phyloP scores from a whole-genome alignment of 331 rosid genomes.

The Rosa hybrid region DNA sequence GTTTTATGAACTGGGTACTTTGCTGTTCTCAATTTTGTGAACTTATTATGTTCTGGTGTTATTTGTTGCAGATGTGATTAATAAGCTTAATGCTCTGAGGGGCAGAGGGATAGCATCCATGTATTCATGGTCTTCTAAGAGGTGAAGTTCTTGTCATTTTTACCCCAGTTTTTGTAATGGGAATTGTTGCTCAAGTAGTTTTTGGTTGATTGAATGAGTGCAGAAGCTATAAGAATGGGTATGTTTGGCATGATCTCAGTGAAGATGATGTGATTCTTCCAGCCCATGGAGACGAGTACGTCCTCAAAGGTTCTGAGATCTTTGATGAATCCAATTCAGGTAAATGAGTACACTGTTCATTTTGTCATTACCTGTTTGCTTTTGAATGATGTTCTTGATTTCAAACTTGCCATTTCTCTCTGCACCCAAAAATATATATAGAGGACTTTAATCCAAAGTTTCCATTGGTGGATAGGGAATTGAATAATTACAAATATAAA shows the following conservation, averaged over 20 bases:
- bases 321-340: slow-evolving; percentile 80
- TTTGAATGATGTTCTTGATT: background rate
- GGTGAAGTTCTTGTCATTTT: slow-evolving; percentile 40
- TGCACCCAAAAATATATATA: background rate
- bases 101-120: slow-evolving; percentile 88
- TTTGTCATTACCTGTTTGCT: slow-evolving; percentile 19
- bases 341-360: slow-evolving; percentile 7
- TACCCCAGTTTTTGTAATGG: background rate
- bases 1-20: background rate
- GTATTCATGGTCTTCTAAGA: slow-evolving; percentile 92
- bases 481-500: slow-evolving; percentile 19
- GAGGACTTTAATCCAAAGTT: background rate
- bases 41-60: slow-evolving; percentile 1
- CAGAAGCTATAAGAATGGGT: slow-evolving; percentile 89
- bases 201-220: slow-evolving; percentile 25
- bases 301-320: slow-evolving; percentile 93
- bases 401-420: background rate
- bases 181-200: background rate
- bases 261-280: slow-evolving; percentile 79
- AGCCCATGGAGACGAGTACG: slow-evolving; percentile 84
- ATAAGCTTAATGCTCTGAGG: slow-evolving; percentile 65
- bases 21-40: slow-evolving; percentile 28
- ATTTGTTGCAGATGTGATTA: slow-evolving; percentile 68
- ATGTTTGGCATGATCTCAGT: slow-evolving; percentile 91
- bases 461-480: background rate